These are phyloP conservation scores for Penicillium antarcticum DNA, from an alignment of 495 filamentous ascomycete genomes.

Conservation along the genomic window DNA sequence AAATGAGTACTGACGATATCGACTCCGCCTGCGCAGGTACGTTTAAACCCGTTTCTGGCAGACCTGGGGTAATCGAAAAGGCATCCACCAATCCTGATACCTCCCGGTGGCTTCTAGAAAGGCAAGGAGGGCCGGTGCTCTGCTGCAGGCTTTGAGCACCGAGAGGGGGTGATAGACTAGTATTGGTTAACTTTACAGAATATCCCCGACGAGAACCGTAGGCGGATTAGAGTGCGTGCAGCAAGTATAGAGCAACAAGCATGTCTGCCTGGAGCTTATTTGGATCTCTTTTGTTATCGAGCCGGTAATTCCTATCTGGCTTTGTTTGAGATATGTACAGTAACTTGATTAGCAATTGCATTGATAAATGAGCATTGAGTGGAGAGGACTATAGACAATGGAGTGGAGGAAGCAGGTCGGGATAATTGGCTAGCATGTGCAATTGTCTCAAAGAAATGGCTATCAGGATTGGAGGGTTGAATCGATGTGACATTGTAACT, in stretches of 20 bases:
- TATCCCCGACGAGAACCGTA: conserved; percentile 22
- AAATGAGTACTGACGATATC: conserved; percentile 28
- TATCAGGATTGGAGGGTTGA: conserved; percentile 8
- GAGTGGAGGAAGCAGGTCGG: background rate
- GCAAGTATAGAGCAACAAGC: too few species aligned
- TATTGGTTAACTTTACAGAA: conserved; percentile 10
- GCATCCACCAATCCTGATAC: conserved; percentile 24
- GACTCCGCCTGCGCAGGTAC: conserved; percentile 29
- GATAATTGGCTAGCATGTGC: conserved; percentile 10
- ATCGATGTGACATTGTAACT: conserved; percentile 32
- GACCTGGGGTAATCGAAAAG: conserved; percentile 29
- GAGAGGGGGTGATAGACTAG: conserved; percentile 24
- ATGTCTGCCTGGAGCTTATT: too few species aligned
- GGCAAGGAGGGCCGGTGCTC: conserved; percentile 12
- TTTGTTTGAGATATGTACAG: too few species aligned
- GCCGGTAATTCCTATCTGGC: too few species aligned
- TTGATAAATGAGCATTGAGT: background rate
- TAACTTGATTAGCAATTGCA: background rate
- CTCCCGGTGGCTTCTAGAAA: conserved; percentile 27
- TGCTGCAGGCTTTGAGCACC: conserved; percentile 2
- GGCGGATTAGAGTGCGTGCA: conserved; percentile 7
- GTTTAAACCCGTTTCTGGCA: conserved; percentile 18
- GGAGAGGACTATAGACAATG: background rate
- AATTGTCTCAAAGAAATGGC: conserved; percentile 13
- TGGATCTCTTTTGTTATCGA: too few species aligned